phyloP scores from a whole-genome alignment of 2,329 filamentous ascomycete genomes.

The Blastomyces gilchristii region DNA sequence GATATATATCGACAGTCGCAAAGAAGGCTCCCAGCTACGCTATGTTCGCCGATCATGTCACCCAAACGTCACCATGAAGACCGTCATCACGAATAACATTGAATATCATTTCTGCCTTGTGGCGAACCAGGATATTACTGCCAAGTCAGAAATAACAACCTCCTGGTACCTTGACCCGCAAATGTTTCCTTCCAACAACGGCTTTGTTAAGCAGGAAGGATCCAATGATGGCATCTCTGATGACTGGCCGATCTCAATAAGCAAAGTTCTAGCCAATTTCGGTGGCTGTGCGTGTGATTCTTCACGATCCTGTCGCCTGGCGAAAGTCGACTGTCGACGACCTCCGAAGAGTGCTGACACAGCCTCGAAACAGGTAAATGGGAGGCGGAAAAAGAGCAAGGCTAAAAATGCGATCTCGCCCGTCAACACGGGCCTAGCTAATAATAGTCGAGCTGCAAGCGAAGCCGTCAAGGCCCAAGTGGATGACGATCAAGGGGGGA shows the following conservation, averaged over 20 bases:
- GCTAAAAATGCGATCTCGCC: constrained; percentile 43
- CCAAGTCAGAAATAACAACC: constrained; percentile 41
- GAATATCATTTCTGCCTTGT: constrained; percentile 92
- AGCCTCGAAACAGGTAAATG: constrained; percentile 33
- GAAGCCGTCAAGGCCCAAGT: constrained; percentile 40
- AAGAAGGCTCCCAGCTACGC: constrained; percentile 73
- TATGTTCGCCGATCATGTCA: constrained; percentile 88
- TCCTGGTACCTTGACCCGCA: constrained; percentile 40
- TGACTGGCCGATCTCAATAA: constrained; percentile 34
- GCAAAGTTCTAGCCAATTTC: constrained; percentile 40
- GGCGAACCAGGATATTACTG: constrained; percentile 62
- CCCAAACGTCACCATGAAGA: constrained; percentile 81
- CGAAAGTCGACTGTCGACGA: constrained; percentile 35
- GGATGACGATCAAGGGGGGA: constrained; percentile 48
- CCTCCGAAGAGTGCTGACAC: constrained; percentile 26
- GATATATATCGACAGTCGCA: constrained; percentile 83
- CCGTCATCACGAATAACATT: constrained; percentile 64
- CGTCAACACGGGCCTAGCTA: constrained; percentile 41
- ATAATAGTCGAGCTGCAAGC: constrained; percentile 49
- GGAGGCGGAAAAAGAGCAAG: constrained; percentile 41
- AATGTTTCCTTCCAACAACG: constrained; percentile 29
- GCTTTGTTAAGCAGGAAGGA: constrained; percentile 32
- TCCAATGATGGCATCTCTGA: constrained; percentile 32
- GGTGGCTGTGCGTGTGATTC: constrained; percentile 40
- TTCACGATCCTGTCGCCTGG: constrained; percentile 31